These are phyloP conservation scores for Farysia itapuensis DNA, from an alignment of 1,284 basidiomycete species.

Conservation along the genomic window DNA sequence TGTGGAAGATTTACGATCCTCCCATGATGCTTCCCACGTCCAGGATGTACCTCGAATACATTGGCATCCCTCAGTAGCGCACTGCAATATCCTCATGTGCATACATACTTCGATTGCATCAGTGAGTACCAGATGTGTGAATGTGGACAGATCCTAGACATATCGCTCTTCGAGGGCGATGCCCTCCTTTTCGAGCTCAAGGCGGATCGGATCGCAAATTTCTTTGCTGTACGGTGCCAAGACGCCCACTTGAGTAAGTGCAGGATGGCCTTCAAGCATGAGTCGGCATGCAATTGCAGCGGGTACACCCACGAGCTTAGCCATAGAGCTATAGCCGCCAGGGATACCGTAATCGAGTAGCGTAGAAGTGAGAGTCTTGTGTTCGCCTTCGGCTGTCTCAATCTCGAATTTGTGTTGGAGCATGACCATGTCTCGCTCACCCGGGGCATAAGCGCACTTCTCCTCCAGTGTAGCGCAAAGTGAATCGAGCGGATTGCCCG, in stretches of 20 bases:
- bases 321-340: slow-evolving; percentile 89
- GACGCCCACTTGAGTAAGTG: slow-evolving; percentile 68
- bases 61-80: neutral
- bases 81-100: too few relatives aligned
- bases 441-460: slow-evolving; percentile 85
- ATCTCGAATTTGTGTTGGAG: slow-evolving; percentile 78
- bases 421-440: slow-evolving; percentile 94
- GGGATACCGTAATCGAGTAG: slow-evolving; percentile 84
- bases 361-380: slow-evolving; percentile 87
- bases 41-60: slow-evolving; percentile 28
- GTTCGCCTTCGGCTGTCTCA: slow-evolving; percentile 62
- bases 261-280: slow-evolving; percentile 69
- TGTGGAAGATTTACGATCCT: slow-evolving; percentile 50
- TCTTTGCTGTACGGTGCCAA: slow-evolving; percentile 84
- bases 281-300: slow-evolving; percentile 81
- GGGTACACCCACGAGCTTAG: slow-evolving; percentile 85
- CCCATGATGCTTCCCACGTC: slow-evolving; percentile 54
- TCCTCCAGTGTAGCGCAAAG: slow-evolving; percentile 87
- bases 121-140: too few relatives aligned
- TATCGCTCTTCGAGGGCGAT: slow-evolving; percentile 57
- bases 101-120: too few relatives aligned
- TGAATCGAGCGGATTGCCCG: slow-evolving; percentile 85
- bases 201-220: slow-evolving; percentile 56
- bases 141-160: too few relatives aligned
- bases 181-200: slow-evolving; percentile 57